Percentiles rank a stretch among this genome's conserved stretches.
These are phyloP conservation scores for Mercurialis annua DNA, from an alignment of 345 rosid genomes.

Conservation along the genomic window DNA sequence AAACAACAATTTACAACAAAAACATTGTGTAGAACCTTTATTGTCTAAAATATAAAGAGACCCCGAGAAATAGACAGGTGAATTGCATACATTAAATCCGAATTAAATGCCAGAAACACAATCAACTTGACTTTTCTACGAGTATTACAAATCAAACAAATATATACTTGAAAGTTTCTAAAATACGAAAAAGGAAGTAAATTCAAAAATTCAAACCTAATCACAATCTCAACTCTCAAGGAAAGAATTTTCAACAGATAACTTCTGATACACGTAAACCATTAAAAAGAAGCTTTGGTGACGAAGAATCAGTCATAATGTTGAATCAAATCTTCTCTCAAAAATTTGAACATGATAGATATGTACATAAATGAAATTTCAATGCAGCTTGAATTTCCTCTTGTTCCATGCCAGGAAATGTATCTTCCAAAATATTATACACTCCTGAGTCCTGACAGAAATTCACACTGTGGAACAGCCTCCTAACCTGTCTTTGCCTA, in stretches of 20 bases:
- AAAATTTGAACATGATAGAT: neutral
- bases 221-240: neutral
- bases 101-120: too few species aligned
- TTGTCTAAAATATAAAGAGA: too few species aligned
- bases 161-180: too few species aligned
- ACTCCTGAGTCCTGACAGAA: neutral
- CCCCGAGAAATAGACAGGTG: too few species aligned
- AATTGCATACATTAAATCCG: too few species aligned
- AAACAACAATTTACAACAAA: too few species aligned
- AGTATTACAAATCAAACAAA: too few species aligned
- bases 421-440: neutral
- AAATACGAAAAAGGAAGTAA: neutral
- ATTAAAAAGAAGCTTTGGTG: neutral
- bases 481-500: slow-evolving; percentile 9
- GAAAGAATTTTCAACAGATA: neutral
- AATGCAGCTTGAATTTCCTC: neutral
- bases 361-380: neutral
- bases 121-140: too few species aligned
- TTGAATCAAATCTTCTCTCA: neutral
- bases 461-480: neutral
- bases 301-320: neutral
- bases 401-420: neutral
- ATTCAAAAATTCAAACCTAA: neutral
- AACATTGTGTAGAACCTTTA: too few species aligned
- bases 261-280: neutral